Conservation (phyloP, 371 early-diverging fungal species). For the Blastocladiella emersonii region DNA sequence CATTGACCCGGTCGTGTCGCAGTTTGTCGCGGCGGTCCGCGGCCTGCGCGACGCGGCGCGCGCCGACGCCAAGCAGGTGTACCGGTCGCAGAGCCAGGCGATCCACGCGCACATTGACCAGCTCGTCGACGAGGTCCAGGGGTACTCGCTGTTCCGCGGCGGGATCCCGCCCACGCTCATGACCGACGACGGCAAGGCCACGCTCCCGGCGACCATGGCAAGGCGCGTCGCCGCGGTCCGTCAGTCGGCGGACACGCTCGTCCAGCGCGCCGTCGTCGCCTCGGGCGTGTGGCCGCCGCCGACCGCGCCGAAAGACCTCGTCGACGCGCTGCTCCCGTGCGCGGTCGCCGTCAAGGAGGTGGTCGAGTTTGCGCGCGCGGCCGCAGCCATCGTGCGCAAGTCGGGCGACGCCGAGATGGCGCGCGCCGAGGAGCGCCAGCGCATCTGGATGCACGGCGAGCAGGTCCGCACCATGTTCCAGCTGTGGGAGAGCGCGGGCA, state of each 20-base stretch:
- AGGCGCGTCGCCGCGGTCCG: neutral
- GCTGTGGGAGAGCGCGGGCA: slow-evolving; percentile 20
- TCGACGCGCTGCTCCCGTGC: slow-evolving; percentile 22
- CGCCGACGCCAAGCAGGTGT: slow-evolving; percentile 19
- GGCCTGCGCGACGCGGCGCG: slow-evolving; percentile 18
- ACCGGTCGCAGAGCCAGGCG: slow-evolving; percentile 12
- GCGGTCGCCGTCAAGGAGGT: slow-evolving; percentile 24
- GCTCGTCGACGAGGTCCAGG: slow-evolving; percentile 21
- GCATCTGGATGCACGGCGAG: slow-evolving; percentile 21
- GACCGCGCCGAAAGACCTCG: slow-evolving; percentile 21
- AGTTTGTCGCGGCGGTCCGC: slow-evolving; percentile 20
- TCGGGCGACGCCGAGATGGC: slow-evolving; percentile 13
- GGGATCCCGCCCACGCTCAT: neutral
- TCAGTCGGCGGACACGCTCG: slow-evolving; percentile 6
- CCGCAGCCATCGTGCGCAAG: slow-evolving; percentile 10
- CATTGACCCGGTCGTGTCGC: slow-evolving; percentile 18
- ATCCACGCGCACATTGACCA: slow-evolving; percentile 19
- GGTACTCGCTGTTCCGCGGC: neutral
- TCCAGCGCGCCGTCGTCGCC: slow-evolving; percentile 17
- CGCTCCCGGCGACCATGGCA: neutral
- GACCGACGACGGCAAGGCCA: neutral
- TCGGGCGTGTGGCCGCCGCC: slow-evolving; percentile 25
- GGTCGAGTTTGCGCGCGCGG: slow-evolving; percentile 17
- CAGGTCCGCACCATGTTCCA: slow-evolving; percentile 23
- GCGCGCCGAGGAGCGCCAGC: slow-evolving; percentile 17